phyloP scores from a whole-genome alignment of 2,329 filamentous ascomycete genomes.

The Ophiosphaerella narmari region DNA sequence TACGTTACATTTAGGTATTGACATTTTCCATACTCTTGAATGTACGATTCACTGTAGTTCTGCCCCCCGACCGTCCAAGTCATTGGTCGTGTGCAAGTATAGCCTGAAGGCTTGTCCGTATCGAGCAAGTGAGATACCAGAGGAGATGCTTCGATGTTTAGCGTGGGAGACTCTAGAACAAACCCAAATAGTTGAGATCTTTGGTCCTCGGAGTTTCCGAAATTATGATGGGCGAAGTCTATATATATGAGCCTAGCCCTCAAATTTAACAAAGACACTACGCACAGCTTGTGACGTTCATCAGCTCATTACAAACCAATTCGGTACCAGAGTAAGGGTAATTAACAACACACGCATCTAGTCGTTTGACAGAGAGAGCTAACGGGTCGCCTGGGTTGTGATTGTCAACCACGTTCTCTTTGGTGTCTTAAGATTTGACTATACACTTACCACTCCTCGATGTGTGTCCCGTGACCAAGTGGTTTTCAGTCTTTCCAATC shows the following conservation, averaged over 20 bases:
- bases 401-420: not conserved
- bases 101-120: no score
- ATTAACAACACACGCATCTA: no score
- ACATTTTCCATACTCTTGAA: slow-evolving; percentile 11
- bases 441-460: not conserved
- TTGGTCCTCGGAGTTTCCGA: no score
- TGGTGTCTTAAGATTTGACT: not conserved
- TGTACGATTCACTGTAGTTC: slow-evolving; percentile 2
- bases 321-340: no score
- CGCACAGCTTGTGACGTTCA: not conserved
- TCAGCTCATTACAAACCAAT: not conserved
- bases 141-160: not conserved
- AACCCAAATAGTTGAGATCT: not conserved
- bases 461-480: not conserved
- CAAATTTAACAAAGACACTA: not conserved
- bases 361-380: no score
- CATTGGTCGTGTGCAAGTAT: slow-evolving; percentile 2
- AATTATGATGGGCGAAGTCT: no score
- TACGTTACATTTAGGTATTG: slow-evolving; percentile 8
- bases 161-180: not conserved
- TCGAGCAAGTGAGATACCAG: not conserved
- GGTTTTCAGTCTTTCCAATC: slow-evolving; percentile 4
- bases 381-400: not conserved
- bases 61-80: not conserved
- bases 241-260: not conserved